A percentile compares a stretch with the other conserved stretches of the same genome.
Evolutionary conservation across 1,284 basidiomycete species (phyloP).

Genomic region (Gomphus sp.): DNA sequence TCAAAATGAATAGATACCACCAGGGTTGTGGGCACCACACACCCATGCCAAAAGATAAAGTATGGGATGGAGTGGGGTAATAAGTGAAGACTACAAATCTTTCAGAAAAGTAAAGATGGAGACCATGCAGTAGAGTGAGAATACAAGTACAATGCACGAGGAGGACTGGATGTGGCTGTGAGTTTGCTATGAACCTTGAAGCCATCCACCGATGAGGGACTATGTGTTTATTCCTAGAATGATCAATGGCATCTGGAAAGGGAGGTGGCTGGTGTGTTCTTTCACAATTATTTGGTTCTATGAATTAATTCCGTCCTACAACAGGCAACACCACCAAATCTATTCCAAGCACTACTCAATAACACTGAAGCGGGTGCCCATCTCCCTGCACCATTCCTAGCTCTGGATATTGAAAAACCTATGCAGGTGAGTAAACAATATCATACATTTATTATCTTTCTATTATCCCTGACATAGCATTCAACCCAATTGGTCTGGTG

Average conservation of each 20-base stretch:
- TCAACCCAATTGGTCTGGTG: too few relatives aligned
- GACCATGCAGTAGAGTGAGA: not conserved
- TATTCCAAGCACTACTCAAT: not conserved
- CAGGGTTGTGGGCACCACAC: not conserved
- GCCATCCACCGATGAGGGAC: not conserved
- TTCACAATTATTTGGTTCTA: not conserved
- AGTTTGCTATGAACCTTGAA: not conserved
- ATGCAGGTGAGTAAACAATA: not conserved
- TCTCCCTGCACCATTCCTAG: not conserved
- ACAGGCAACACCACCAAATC: not conserved
- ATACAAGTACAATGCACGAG: not conserved
- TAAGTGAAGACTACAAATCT: not conserved
- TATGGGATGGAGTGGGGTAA: not conserved
- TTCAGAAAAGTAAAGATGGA: not conserved
- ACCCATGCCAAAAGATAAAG: not conserved
- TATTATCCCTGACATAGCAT: too few relatives aligned
- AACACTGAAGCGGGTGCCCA: not conserved
- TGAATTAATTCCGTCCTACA: not conserved
- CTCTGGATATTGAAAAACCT: not conserved
- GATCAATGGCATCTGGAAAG: slow-evolving; percentile 5
- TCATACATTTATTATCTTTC: not conserved
- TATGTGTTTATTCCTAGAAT: slow-evolving; percentile 4
- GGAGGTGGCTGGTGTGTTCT: slow-evolving; percentile 7
- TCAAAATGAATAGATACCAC: not conserved
- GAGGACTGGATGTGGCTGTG: not conserved